phyloP scores from a whole-genome alignment of 306 rosid species.

The Fragaria iinumae region DNA sequence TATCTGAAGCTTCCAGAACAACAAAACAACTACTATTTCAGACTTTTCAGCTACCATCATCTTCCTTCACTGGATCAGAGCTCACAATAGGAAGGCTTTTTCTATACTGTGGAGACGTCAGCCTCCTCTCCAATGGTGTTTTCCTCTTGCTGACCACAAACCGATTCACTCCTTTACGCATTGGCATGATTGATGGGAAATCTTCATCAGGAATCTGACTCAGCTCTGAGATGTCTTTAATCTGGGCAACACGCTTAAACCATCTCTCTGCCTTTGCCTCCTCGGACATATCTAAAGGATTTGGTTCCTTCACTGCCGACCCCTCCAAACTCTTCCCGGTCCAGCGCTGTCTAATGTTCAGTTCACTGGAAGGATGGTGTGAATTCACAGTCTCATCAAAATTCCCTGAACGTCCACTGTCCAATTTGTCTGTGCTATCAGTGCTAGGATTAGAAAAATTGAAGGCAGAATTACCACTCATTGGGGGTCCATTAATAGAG shows the following conservation, averaged over 20 bases:
- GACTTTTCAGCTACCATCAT: constrained; percentile 47
- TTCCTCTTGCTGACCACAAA: constrained; percentile 98
- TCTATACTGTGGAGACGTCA: constrained; percentile 87
- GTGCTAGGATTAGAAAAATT: constrained; percentile 22
- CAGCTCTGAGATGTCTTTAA: constrained; percentile 92
- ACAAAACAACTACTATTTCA: not conserved
- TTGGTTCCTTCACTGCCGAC: constrained; percentile 87
- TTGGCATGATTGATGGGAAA: constrained; percentile 98
- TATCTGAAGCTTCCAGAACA: constrained; percentile 17
- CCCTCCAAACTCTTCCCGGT: constrained; percentile 91
- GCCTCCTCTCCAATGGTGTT: constrained; percentile 93
- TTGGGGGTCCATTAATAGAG: constrained; percentile 26
- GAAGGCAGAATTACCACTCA: constrained; percentile 32
- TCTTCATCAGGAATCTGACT: constrained; percentile 98
- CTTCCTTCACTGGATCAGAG: constrained; percentile 66
- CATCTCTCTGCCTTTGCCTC: constrained; percentile 98
- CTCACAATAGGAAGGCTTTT: constrained; percentile 78
- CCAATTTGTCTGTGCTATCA: constrained; percentile 9
- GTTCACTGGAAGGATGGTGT: constrained; percentile 35
- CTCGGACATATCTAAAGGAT: constrained; percentile 97
- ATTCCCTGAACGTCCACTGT: constrained; percentile 16
- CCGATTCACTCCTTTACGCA: constrained; percentile 97
- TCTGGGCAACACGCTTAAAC: constrained; percentile 94
- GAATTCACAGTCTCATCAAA: constrained; percentile 28
- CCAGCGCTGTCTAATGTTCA: constrained; percentile 49